Percentiles rank a stretch among this genome's conserved stretches.
These are phyloP conservation scores for Hebeloma cylindrosporum DNA, from an alignment of 768 basidiomycete genomes.

Conservation along the genomic window DNA sequence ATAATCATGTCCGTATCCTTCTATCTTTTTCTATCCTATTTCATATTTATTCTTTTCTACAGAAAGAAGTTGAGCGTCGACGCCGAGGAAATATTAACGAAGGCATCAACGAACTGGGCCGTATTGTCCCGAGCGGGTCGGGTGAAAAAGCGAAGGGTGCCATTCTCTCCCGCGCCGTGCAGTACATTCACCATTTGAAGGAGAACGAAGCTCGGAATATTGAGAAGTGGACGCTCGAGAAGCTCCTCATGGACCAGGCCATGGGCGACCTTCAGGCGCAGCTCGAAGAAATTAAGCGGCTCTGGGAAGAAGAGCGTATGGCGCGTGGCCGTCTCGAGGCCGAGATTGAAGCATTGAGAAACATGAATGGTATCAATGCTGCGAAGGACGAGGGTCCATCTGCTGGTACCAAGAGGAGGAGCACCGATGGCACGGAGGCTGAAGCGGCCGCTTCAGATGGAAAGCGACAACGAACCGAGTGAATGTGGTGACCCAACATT, in stretches of 20 bases:
- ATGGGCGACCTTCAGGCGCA: constrained; percentile 86
- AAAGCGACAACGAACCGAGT: constrained; percentile 46
- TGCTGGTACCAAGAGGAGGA: constrained; percentile 36
- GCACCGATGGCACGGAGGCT: constrained; percentile 39
- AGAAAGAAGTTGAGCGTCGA: constrained; percentile 99
- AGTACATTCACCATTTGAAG: constrained; percentile 90
- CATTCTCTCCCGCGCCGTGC: constrained; percentile 83
- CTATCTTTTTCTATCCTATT: not conserved
- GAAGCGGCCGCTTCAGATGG: constrained; percentile 30
- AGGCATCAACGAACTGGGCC: constrained; percentile 89
- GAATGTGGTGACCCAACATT: constrained; percentile 6
- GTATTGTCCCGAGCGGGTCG: constrained; percentile 84
- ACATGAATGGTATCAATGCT: constrained; percentile 25
- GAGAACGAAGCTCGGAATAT: constrained; percentile 90
- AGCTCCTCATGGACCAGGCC: constrained; percentile 88
- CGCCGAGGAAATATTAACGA: constrained; percentile 96
- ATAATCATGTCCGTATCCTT: constrained; percentile 64
- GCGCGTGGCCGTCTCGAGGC: constrained; percentile 57
- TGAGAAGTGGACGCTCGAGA: constrained; percentile 93
- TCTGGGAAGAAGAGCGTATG: constrained; percentile 78
- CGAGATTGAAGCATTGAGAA: constrained; percentile 61
- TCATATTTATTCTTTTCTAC: constrained; percentile 13
- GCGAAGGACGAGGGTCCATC: constrained; percentile 22
- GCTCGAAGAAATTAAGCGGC: constrained; percentile 75
- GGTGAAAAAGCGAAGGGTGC: constrained; percentile 91